Evolutionary conservation across 2,329 filamentous ascomycete genomes (phyloP), one percentile per base, ranked within the genome.

Genomic region (Aspergillus carbonarius): DNA sequence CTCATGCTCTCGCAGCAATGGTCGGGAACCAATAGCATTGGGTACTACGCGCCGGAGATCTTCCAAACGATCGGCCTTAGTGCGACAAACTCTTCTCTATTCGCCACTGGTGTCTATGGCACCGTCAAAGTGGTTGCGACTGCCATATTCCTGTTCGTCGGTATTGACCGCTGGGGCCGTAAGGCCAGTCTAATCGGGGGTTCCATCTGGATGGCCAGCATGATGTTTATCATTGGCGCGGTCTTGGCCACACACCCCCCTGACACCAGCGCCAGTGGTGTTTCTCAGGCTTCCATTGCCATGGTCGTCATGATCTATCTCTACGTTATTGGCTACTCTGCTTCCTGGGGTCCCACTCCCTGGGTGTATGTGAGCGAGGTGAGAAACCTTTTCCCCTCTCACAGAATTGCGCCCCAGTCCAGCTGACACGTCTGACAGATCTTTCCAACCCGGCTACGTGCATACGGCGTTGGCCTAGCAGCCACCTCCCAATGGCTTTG

Each of bases 241-340:
- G 70, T 72, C 8, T 63, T 68, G 55, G 70, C 67, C 15, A 73
- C 70, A 1, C 56, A 76, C 37, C 74, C 74, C 1, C 74, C 72
- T 3, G 58, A 73, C 32, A 25, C 65, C 5, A 62, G 65, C 13
- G 49, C 68, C 10, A 60, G 54, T 20, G 61, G 55, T 10, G 70
- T 75, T 50, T 75, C 73, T 1, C 54, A 60, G 2, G 71, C 72
- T 4, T 72, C 70, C 3, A 69, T 69, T 52, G 71, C 68, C 20
- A 73, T 74, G 68, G 68, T 83, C 50, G 76, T 79, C 8, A 82
- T 83, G 69, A 75, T 83, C 53, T 83, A 81, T 68, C 78, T 83
- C 5, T 81, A 82, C 32, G 68, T 66, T 9, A 70, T 71, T 30
- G 63, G 68, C 6, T 71, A 70, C 47, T 66, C 61, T 10, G 57